These are phyloP conservation scores for Sporobolomyces phaffii DNA, from an alignment of 768 basidiomycete genomes.

Conservation along the genomic window DNA sequence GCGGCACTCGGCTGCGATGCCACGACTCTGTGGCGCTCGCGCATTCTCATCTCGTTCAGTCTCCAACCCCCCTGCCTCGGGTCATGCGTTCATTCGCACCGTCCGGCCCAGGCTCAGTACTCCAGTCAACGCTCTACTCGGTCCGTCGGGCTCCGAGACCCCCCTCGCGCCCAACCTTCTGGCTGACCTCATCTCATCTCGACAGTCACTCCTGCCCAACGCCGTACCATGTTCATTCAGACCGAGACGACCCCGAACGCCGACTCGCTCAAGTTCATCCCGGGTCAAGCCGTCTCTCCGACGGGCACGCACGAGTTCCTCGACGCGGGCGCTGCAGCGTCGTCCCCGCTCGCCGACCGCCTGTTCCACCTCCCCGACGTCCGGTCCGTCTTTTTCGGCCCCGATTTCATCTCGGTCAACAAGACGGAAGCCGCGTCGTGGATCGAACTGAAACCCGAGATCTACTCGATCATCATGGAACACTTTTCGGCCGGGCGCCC, in stretches of 20 bases:
- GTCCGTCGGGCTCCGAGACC: background rate
- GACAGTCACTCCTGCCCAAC: background rate
- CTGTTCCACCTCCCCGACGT: slow-evolving; percentile 94
- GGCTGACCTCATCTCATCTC: slow-evolving; percentile 17
- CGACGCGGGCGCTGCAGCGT: slow-evolving; percentile 73
- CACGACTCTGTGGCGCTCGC: background rate
- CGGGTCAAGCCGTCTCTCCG: slow-evolving; percentile 79
- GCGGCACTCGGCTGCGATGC: background rate
- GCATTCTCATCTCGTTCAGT: background rate
- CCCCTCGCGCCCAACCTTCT: too few species aligned
- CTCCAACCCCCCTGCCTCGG: background rate
- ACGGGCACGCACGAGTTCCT: slow-evolving; percentile 85
- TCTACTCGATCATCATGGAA: slow-evolving; percentile 94
- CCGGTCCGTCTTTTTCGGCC: slow-evolving; percentile 82
- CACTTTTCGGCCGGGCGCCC: slow-evolving; percentile 85
- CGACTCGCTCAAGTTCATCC: slow-evolving; percentile 96
- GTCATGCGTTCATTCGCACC: too few species aligned
- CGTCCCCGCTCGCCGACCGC: slow-evolving; percentile 89
- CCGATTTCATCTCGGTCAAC: slow-evolving; percentile 94
- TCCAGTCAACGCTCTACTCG: too few species aligned
- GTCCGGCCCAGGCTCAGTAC: too few species aligned
- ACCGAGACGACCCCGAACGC: slow-evolving; percentile 96
- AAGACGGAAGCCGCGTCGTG: slow-evolving; percentile 80
- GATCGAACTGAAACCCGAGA: slow-evolving; percentile 89
- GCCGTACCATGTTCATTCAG: slow-evolving; percentile 75